Evolutionary conservation across 2,329 filamentous ascomycete genomes (phyloP).

Genomic region (Pestalotiopsis sp.): DNA sequence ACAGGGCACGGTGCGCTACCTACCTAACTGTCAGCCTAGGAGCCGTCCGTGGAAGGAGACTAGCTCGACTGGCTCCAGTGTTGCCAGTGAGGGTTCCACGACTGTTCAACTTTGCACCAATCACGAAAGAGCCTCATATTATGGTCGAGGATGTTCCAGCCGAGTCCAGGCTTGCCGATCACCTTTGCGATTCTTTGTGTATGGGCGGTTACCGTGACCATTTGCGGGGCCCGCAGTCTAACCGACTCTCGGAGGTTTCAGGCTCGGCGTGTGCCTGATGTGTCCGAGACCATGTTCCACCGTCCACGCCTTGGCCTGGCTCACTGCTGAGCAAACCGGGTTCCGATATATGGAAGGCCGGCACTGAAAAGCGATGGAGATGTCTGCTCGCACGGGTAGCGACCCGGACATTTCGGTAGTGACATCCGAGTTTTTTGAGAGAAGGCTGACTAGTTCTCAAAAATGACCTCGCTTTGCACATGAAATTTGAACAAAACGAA

Average conservation of each 20-base stretch:
- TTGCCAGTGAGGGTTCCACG: neutral
- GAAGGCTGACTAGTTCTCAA: too few species aligned
- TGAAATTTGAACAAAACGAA: too few species aligned
- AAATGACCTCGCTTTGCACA: too few species aligned
- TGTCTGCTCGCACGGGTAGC: neutral
- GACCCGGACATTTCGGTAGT: neutral
- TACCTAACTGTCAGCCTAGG: neutral
- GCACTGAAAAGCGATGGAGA: neutral
- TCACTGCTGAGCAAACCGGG: neutral
- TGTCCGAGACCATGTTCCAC: neutral
- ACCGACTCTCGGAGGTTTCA: conserved; percentile 3
- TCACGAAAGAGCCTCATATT: neutral
- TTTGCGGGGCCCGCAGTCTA: neutral
- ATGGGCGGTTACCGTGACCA: neutral
- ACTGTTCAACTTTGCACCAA: neutral
- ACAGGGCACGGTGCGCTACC: neutral
- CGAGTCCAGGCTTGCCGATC: conserved; percentile 11
- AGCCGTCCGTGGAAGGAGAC: neutral
- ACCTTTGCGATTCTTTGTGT: neutral
- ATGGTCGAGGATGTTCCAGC: conserved; percentile 8
- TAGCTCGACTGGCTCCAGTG: too few species aligned
- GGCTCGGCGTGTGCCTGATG: neutral
- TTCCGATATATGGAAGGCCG: neutral
- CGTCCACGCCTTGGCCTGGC: neutral
- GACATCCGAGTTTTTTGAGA: neutral